Evolutionary conservation across 2,329 filamentous ascomycete species (phyloP), one percentile per base, ranked within the genome.

Genomic region (Zymoseptoria crescenta): DNA sequence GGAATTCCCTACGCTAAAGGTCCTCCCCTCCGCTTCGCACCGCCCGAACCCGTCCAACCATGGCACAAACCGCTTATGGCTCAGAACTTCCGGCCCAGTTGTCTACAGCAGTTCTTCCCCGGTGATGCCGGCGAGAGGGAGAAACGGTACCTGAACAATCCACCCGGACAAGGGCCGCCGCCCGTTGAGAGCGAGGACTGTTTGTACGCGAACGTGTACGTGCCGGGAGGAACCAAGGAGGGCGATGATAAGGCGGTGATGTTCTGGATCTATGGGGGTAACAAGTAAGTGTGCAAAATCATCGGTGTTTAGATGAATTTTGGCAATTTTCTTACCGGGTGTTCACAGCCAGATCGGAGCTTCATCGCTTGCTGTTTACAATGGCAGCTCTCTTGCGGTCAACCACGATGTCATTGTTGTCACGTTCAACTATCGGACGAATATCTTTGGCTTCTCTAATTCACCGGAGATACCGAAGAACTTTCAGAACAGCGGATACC

Each of bases 391-490:
- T 13, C 53, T 60, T 29, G 63, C 63, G 2, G 61, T 58, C 21
- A 63, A 65, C 27, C 35, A 67, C 8, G 63, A 64, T 55, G 62
- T 67, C 16, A 62, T 67, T 9, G 58, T 65, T 27, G 63, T 67
- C 52, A 56, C 59, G 8, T 49, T 58, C 35, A 67, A 67, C 27
- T 67, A 67, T 45, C 19, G 64, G 9, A 62, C 61, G n/a, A 65
- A 65, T 30, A 58, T 65, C 16, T 67, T 65, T 41, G 65, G 65
- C 13, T 67, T 67, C 57, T 62, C 62, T 19, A 62, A 64, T 65
- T 56, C 74, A 59, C 57, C 74, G 60, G 57, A 73, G 59, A 56
- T 75, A 13, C 71, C 70, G 8, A 35, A 60, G 8, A 64, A 59
- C 8, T 60, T 58, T n/a, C 65, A 67, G 30, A 73, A 73, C 53